These are phyloP conservation scores for Candida cerambycidarum DNA, from an alignment of 805 yeast species.

Conservation along the genomic window DNA sequence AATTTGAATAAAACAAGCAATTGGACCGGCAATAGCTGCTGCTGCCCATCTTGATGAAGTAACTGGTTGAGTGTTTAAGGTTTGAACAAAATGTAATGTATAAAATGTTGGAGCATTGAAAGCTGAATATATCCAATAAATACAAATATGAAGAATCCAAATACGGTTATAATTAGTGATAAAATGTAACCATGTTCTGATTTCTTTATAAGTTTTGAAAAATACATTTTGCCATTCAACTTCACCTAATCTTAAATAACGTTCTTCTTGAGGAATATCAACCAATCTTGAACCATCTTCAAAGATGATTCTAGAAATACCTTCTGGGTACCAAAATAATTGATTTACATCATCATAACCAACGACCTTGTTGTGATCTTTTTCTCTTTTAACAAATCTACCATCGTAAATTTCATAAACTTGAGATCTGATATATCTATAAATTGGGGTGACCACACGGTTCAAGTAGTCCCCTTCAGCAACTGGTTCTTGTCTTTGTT, in stretches of 20 bases:
- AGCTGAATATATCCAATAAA: constrained; percentile 94
- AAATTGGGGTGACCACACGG: constrained; percentile 89
- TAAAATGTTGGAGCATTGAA: constrained; percentile 90
- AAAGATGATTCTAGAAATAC: constrained; percentile 86
- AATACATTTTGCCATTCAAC: constrained; percentile 90
- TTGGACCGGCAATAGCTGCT: constrained; percentile 86
- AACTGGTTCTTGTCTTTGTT: constrained; percentile 78
- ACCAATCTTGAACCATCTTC: constrained; percentile 92
- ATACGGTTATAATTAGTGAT: constrained; percentile 96
- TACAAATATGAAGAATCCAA: constrained; percentile 88
- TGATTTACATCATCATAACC: constrained; percentile 99
- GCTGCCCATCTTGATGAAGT: constrained; percentile 93
- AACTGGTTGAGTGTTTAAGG: constrained; percentile 80
- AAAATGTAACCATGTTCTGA: constrained; percentile 96
- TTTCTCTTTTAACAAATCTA: constrained; percentile 80
- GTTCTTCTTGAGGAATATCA: constrained; percentile 85
- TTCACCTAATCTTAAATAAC: constrained; percentile 87
- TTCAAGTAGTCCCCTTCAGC: constrained; percentile 91
- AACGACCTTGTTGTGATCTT: constrained; percentile 74
- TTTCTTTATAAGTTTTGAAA: constrained; percentile 93
- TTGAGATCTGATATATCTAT: constrained; percentile 74
- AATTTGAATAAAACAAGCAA: constrained; percentile 80
- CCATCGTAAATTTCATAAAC: constrained; percentile 81
- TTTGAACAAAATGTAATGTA: constrained; percentile 82
- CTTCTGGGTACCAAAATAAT: constrained; percentile 99